Evolutionary conservation across 106 monocot genomes (phyloP).

Genomic region (Vanilla planifolia): DNA sequence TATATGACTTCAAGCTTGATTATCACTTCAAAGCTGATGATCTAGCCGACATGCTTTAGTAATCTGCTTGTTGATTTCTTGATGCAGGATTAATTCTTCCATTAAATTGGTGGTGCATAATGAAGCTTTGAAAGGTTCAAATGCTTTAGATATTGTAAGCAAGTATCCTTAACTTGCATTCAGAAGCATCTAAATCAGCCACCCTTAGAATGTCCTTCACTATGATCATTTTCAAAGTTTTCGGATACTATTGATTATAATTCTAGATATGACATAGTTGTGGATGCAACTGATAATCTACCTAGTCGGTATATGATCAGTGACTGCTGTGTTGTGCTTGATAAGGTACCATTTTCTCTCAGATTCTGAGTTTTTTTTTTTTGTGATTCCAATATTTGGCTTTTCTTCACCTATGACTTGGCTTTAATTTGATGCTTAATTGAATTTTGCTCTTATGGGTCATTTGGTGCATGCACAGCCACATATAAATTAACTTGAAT

Average conservation of each 20-base stretch:
- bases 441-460: too few relatives aligned
- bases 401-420: not conserved
- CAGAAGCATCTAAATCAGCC: not conserved
- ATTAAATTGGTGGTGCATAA: constrained; percentile 73
- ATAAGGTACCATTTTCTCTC: constrained; percentile 54
- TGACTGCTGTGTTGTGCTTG: constrained; percentile 89
- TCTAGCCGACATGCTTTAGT: not conserved
- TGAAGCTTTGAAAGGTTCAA: constrained; percentile 55
- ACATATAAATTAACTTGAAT: not conserved
- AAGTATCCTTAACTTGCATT: constrained; percentile 71
- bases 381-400: not conserved
- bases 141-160: constrained; percentile 83
- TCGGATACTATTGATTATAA: constrained; percentile 24
- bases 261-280: constrained; percentile 90
- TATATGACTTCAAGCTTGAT: not conserved
- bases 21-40: not conserved
- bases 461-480: not conserved
- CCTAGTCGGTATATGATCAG: constrained; percentile 97
- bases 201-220: not conserved
- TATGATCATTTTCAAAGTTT: constrained; percentile 8
- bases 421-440: too few relatives aligned
- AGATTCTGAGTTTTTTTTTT: not conserved
- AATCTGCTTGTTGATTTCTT: constrained; percentile 10
- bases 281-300: constrained; percentile 98
- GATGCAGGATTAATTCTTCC: constrained; percentile 85